Evolutionary conservation across 1,284 basidiomycete genomes (phyloP), one percentile per base, ranked within the genome.

Genomic region (Puccinia polysora): DNA sequence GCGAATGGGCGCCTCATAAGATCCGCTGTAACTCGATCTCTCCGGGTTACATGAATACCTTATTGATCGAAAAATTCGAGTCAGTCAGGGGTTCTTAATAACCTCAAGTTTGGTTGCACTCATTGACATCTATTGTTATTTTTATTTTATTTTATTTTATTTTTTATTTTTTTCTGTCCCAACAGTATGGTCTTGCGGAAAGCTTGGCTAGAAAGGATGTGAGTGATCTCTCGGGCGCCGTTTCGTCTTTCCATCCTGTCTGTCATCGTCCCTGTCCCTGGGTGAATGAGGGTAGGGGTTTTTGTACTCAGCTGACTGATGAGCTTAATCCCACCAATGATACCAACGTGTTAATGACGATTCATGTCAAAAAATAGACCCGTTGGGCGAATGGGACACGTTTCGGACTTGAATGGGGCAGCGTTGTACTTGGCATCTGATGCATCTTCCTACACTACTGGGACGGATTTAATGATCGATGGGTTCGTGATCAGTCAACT

Each of bases 51-150:
- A 73, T 68, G 73, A 64, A 65, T 30, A 73, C 73, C 20, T 53
- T 73, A 40, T 40, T 73, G 10, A 62, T 49, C 23, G 73, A 73
- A n/a, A 73, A 73, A 60, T 69, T 73, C 59, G 73, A 73, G 67
- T 70, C 15, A 52, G 56, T 7, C 4, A 8, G 7, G 25, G 7
- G 2, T 14, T 58, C 2, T 20, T 34, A 18, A 14, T 38, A 56
- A 18, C 15, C 28, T 56, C 6, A n/a, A n/a, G n/a, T n/a, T n/a
- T n/a, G n/a, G n/a, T n/a, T n/a, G n/a, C n/a, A n/a, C n/a, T n/a
- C n/a, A n/a, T n/a, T n/a, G n/a, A n/a, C 32, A 4, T 60, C 10
- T 14, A 36, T 4, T 60, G 3, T 4, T 7, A 18, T 38, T 5
- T 4, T 60, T 20, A 4, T 40, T 4, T 30, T n/a, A n/a, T n/a